phyloP scores from a whole-genome alignment of 441 rosid species.

The Populus hybrid region DNA sequence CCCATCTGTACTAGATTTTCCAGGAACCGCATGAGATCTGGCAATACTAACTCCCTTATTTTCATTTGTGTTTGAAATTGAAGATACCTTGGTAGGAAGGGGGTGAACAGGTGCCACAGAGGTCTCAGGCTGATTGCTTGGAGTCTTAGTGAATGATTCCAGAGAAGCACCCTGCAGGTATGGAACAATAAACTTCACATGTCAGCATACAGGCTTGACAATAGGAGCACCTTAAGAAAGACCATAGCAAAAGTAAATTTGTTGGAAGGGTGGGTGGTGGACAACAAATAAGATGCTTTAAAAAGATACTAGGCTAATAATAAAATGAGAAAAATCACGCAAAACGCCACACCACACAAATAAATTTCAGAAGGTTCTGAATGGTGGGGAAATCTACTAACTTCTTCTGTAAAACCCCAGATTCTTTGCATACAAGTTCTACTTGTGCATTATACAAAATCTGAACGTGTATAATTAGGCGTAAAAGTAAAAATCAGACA shows the following conservation, averaged over 20 bases:
- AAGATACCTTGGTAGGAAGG: slow-evolving; percentile 91
- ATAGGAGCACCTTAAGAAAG: neutral
- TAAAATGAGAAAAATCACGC: neutral
- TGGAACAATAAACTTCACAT: neutral
- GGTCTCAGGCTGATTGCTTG: slow-evolving; percentile 35
- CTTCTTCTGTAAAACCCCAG: neutral
- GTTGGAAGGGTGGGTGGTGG: neutral
- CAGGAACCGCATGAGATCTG: slow-evolving; percentile 99
- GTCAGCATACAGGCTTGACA: slow-evolving; percentile 2
- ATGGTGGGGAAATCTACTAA: neutral
- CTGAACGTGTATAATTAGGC: too few relatives aligned
- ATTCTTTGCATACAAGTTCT: neutral
- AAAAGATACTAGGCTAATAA: neutral
- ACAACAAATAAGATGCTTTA: neutral
- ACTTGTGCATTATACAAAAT: too few relatives aligned
- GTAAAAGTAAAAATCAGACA: too few relatives aligned
- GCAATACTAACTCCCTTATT: slow-evolving; percentile 98
- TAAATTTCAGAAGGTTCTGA: neutral
- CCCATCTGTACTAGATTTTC: slow-evolving; percentile 99
- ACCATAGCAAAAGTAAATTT: neutral
- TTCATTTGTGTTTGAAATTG: slow-evolving; percentile 91
- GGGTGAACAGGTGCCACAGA: slow-evolving; percentile 44
- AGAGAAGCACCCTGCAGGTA: slow-evolving; percentile 26
- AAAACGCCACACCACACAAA: neutral
- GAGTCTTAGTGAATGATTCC: slow-evolving; percentile 33